Base-by-base conservation (phyloP, 164 flowering plant genomes). In the Kingdonia uniflora region DNA sequence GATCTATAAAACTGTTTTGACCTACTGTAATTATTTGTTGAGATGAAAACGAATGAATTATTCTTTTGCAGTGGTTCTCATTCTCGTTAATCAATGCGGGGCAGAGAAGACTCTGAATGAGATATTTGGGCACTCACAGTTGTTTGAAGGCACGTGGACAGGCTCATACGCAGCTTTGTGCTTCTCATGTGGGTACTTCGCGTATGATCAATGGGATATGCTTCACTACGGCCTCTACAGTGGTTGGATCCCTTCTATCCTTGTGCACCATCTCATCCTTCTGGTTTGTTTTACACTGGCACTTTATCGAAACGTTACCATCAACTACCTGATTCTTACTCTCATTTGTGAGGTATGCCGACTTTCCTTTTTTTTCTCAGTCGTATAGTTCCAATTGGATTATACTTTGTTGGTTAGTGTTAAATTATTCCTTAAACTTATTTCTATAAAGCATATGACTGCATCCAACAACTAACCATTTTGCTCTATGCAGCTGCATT, bases 171-270 rank as follows among this genome's bases (percentile, higher is more conserved):
- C 74, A 5, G 89, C 89, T 19, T 67, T 92, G 63, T 84, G 94
- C 66, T 82, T 92, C 70, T 92, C 96, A 22, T 82, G 82, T 61
- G 98, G 98, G 45, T 92, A 88, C 71, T 92, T 92, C 62, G 98
- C 96, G 14, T 88, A 92, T 69, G 96, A 88, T 66, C 98, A 92
- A 52, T 80, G 70, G 94, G 95, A 92, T 67, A 88, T 88, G 96
- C 73, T 92, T 43, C 78, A 52, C 0, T 74, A 80, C 61, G 73
- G 76, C 33, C 70, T 92, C n/a, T 88, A 85, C 68, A 84, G 81
- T 49, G 94, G 94, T 42, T 74, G 71, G 78, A 75, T 87, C 62
- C 98, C 96, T 41, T 69, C 89, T 37, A 86, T 92, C 56, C 77
- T 92, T 17, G 75, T 78, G 38, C 98, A 85, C 67, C 95, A 92